phyloP scores from a whole-genome alignment of 257 asterid genomes.

The Hygrophila difformis region DNA sequence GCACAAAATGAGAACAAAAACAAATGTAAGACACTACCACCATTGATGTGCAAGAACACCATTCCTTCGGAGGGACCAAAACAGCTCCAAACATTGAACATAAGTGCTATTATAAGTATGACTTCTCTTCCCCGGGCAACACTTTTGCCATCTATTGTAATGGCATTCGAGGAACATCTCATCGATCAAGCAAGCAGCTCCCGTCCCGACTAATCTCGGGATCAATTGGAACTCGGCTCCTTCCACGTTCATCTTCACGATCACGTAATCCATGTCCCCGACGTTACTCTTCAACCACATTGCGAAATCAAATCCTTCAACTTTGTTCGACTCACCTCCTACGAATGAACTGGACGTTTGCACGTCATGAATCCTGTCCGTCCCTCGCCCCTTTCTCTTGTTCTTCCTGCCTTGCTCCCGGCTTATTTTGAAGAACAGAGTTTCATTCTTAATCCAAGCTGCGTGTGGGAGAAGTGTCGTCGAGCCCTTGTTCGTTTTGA shows the following conservation, averaged over 20 bases:
- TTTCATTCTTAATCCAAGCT: constrained; percentile 61
- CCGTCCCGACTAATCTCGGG: constrained; percentile 41
- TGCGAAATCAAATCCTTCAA: constrained; percentile 53
- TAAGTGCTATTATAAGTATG: constrained; percentile 34
- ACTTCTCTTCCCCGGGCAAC: constrained; percentile 43
- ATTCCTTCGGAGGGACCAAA: constrained; percentile 40
- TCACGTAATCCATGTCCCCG: constrained; percentile 42
- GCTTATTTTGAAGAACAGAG: constrained; percentile 42
- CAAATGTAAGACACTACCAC: too few relatives aligned
- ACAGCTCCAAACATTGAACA: constrained; percentile 44
- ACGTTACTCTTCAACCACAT: constrained; percentile 41
- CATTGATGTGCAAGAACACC: constrained; percentile 72
- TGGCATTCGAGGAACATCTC: constrained; percentile 75
- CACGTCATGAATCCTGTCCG: constrained; percentile 45
- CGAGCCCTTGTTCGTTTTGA: constrained; percentile 32
- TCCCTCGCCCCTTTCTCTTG: constrained; percentile 35
- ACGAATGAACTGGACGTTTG: constrained; percentile 34
- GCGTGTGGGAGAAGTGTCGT: constrained; percentile 40
- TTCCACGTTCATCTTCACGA: constrained; percentile 68
- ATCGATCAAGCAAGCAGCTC: constrained; percentile 59
- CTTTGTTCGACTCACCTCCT: constrained; percentile 25
- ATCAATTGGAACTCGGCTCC: constrained; percentile 55
- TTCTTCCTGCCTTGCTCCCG: constrained; percentile 30
- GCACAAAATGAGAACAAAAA: too few relatives aligned
- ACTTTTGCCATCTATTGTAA: constrained; percentile 54